Evolutionary conservation across 495 filamentous ascomycete genomes (phyloP), one percentile per base, ranked within the genome.

Genomic region (Staphylotrichum longicolle): DNA sequence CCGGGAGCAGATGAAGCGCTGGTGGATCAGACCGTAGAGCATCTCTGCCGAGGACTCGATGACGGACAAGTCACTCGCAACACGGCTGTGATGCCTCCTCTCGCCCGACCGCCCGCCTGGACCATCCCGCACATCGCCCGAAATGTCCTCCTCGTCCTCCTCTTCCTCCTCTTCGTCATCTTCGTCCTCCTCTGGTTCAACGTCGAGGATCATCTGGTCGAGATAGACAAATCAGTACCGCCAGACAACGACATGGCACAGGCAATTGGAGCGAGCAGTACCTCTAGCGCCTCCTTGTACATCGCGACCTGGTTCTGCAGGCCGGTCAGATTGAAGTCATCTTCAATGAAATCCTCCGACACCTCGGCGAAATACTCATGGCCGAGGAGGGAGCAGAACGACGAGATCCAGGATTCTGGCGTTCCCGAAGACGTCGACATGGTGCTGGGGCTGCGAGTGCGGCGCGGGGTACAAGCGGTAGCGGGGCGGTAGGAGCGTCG

Each of bases 301-400:
- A 96, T 97, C 58, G 92, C 90, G 54, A 98, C 94, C 77, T 97
- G 92, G 40, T 85, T 89, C 76, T 96, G 91, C 62, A 98, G 82
- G 30, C 94, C 94, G 4, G 94, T 98, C 57, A 98, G 81, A 77
- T 98, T 98, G 79, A 98, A 98, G 72, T 98, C 94, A 85, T 98
- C 94, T 74, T 98, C 94, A 67, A 98, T 98, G 72, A 98, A 98
- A 62, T 98, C 94, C 76, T 98, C 94, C 27, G 91, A 92, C 46
- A 98, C 93, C 75, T 98, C 94, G 54, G 95, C 95, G 72, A 98
- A 98, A 76, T 98, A 98, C 72, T 98, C 94, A 72, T 98, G 94
- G 57, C 94, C 94, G 61, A 96, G 83, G 40, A 98, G 80, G 37
- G 90, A 91, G 78, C 94, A 98, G 75, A 96, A 98, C 52, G 91